Evolutionary conservation across 768 basidiomycete genomes (phyloP).

Genomic region (Boletus tylopilopsis): DNA sequence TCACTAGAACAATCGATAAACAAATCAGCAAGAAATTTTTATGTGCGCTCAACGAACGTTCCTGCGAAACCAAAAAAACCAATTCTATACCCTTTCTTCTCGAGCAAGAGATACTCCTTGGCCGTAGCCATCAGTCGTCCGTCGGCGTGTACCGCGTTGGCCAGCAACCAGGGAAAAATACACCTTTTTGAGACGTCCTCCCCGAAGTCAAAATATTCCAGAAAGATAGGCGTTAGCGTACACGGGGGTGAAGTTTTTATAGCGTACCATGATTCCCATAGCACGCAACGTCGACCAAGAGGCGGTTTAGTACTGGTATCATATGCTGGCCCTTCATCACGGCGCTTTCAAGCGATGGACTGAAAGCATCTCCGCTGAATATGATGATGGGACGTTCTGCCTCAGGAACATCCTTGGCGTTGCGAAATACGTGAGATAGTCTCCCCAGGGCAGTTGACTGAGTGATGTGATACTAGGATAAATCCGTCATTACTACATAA

Average conservation of each 20-base stretch:
- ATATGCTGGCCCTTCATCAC: conserved; percentile 9
- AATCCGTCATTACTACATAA: not conserved
- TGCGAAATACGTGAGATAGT: conserved; percentile 1
- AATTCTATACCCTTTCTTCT: conserved; percentile 4
- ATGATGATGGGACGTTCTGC: not conserved
- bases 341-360: conserved; percentile 4
- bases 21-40: not conserved
- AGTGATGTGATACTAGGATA: conserved; percentile 7
- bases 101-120: conserved; percentile 7
- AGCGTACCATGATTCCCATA: conserved; percentile 6
- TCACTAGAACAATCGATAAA: not conserved
- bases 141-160: conserved; percentile 6
- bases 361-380: conserved; percentile 11
- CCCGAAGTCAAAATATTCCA: conserved; percentile 4
- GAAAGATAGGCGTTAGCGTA: not conserved
- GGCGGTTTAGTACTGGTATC: conserved; percentile 3
- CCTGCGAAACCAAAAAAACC: conserved; percentile 9
- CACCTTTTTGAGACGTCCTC: conserved; percentile 7
- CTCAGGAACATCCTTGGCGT: not conserved
- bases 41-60: conserved; percentile 3
- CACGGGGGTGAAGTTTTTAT: too few species aligned
- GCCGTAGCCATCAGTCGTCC: conserved; percentile 1
- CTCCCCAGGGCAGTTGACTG: conserved; percentile 2
- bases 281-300: conserved; percentile 9
- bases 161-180: conserved; percentile 10